Conservation (phyloP, 225 moss, liverwort and hornwort genomes). For the Bryum argenteum region DNA sequence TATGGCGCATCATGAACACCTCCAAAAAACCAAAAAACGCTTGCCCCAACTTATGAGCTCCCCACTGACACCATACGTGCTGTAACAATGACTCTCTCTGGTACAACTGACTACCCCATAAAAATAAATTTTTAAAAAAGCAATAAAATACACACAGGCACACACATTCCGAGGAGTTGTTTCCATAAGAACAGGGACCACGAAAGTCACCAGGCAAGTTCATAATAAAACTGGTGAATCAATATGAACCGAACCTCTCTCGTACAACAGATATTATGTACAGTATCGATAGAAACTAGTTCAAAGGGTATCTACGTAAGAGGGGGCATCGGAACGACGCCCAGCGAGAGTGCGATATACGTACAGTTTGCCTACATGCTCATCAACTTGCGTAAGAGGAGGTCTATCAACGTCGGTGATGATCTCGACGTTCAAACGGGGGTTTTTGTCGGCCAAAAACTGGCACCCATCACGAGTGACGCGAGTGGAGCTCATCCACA, state of each 20-base stretch:
- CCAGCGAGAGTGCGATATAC: slow-evolving; percentile 64
- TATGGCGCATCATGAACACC: not conserved
- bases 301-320: slow-evolving; percentile 55
- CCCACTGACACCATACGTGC: not conserved
- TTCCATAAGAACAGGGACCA: slow-evolving; percentile 48
- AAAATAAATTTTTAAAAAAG: not conserved
- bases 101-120: not conserved
- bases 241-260: slow-evolving; percentile 15
- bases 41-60: not conserved
- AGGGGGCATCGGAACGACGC: slow-evolving; percentile 53
- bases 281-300: slow-evolving; percentile 38
- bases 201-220: slow-evolving; percentile 40
- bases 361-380: slow-evolving; percentile 53
- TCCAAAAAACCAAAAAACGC: not conserved
- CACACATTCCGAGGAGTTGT: not conserved
- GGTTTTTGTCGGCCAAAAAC: slow-evolving; percentile 50
- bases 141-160: not conserved
- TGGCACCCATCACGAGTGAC: slow-evolving; percentile 55
- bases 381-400: slow-evolving; percentile 9
- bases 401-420: slow-evolving; percentile 39
- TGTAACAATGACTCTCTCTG: not conserved
- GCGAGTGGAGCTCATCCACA: slow-evolving; percentile 54
- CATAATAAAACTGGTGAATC: slow-evolving; percentile 12
- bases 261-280: slow-evolving; percentile 60
- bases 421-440: slow-evolving; percentile 48